Base-by-base conservation (phyloP, 2,329 filamentous ascomycete species). In the Lithohypha guttulata region DNA sequence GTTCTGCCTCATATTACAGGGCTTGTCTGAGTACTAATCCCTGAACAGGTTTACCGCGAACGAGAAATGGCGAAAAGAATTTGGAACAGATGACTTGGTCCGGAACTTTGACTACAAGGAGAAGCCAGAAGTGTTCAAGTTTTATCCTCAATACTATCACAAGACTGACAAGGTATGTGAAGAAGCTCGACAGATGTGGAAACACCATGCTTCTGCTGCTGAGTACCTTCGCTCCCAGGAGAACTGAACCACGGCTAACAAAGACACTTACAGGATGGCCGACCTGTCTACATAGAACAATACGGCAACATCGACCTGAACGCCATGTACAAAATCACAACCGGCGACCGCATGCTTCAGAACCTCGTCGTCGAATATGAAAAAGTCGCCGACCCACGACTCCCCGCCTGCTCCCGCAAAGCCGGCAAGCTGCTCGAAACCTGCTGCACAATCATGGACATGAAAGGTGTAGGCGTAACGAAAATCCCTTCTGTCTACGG, bases 71-170 rank as follows among this genome's bases (percentile, higher is more conserved):
- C 78, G 91, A 61, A 79, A 81, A 61, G 77, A 87, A 42, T 91
- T 82, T 55, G 77, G 82, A 47, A 82, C 93, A 21, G 84, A 95
- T 64, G 73, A 87, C 48, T 73, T 84, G 25, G 76, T 89, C 39
- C 77, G 75, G 47, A 80, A 68, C 52, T 94, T 93, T 70, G 78
- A 91, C 44, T 95, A 94, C 68, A 71, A 72, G 48, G 87, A 95
- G 73, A 91, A 89, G 64, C 59, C 74, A 40, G 61, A 89, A 58
- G 75, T 98, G 43, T 84, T 84, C 63, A 70, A 89, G 64, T 94
- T 83, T 71, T 98, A 98, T 67, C 85, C 85, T 33, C 91, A 98
- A 67, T 98, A 91, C 71, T 98, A 98, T 70, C 91, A 98, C 75
- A 95, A 95, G 50, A 68, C 62, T 1, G 65, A 69, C 49, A 68